These are phyloP conservation scores for Batrachochytrium dendrobatidis DNA, from an alignment of 371 early-diverging fungal species.

Conservation along the genomic window DNA sequence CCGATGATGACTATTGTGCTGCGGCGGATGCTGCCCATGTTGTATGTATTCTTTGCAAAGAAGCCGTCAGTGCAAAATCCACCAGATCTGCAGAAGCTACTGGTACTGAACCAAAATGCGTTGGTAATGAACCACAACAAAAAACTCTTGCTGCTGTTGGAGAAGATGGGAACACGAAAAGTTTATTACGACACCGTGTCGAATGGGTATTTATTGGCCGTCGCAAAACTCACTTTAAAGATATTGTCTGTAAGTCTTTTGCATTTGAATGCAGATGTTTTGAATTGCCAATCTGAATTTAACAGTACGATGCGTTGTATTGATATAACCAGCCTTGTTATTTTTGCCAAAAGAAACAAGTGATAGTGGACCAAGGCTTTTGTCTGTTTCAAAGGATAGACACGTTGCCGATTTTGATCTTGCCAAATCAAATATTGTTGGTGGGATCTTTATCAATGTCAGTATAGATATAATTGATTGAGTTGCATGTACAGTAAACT, in stretches of 20 bases:
- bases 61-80: slow-evolving; percentile 4
- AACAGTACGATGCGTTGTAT: background rate
- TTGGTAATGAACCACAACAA: background rate
- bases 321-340: slow-evolving; percentile 18
- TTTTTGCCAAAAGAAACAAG: slow-evolving; percentile 24
- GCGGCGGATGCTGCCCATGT: slow-evolving; percentile 25
- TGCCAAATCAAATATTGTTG: slow-evolving; percentile 17
- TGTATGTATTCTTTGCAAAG: slow-evolving; percentile 28
- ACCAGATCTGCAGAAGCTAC: background rate
- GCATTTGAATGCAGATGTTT: too few species aligned
- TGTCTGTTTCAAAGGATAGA: slow-evolving; percentile 33
- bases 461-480: background rate
- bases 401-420: slow-evolving; percentile 40
- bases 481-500: background rate
- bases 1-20: slow-evolving; percentile 26
- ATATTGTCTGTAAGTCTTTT: slow-evolving; percentile 28
- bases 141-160: slow-evolving; percentile 4
- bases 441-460: slow-evolving; percentile 28
- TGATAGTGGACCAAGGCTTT: slow-evolving; percentile 14
- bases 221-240: slow-evolving; percentile 32
- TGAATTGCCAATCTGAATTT: too few species aligned
- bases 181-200: slow-evolving; percentile 12
- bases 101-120: background rate
- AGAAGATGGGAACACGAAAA: slow-evolving; percentile 13
- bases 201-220: slow-evolving; percentile 39